phyloP scores from a whole-genome alignment of 83 land plant genomes.

The Picea abies region DNA sequence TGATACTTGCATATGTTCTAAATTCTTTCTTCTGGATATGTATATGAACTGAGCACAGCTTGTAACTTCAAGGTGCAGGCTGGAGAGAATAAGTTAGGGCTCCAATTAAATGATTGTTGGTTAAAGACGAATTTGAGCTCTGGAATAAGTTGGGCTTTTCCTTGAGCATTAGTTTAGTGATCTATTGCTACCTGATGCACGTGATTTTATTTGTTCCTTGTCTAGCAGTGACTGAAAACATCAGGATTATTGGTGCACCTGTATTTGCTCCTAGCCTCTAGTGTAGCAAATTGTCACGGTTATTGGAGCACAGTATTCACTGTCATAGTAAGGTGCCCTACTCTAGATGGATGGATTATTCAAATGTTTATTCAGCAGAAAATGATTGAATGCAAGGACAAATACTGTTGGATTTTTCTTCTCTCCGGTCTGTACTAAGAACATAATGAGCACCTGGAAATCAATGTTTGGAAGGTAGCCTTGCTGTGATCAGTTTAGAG shows the following conservation, averaged over 20 bases:
- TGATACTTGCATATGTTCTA: not conserved
- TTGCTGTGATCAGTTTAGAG: not conserved
- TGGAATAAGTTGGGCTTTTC: not conserved
- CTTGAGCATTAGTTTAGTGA: slow-evolving; percentile 12
- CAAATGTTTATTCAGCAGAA: not conserved
- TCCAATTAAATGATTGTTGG: not conserved
- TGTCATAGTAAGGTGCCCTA: not conserved
- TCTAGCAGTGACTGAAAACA: not conserved
- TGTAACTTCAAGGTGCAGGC: slow-evolving; percentile 8
- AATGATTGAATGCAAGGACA: not conserved
- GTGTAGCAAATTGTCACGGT: not conserved
- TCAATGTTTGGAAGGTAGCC: not conserved
- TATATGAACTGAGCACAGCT: slow-evolving; percentile 3
- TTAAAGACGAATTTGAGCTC: not conserved
- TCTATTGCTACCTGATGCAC: slow-evolving; percentile 3
- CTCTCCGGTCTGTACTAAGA: not conserved
- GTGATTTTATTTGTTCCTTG: slow-evolving; percentile 6
- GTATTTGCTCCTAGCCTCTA: not conserved
- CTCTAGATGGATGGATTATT: not conserved
- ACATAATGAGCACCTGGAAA: slow-evolving; percentile 9
- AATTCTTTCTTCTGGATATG: slow-evolving; percentile 4
- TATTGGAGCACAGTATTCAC: not conserved
- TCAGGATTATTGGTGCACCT: not conserved
- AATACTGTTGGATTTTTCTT: not conserved
- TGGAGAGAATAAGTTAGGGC: slow-evolving; percentile 12